Conservation (phyloP, 768 basidiomycete genomes). For the Auriscalpium vulgare region DNA sequence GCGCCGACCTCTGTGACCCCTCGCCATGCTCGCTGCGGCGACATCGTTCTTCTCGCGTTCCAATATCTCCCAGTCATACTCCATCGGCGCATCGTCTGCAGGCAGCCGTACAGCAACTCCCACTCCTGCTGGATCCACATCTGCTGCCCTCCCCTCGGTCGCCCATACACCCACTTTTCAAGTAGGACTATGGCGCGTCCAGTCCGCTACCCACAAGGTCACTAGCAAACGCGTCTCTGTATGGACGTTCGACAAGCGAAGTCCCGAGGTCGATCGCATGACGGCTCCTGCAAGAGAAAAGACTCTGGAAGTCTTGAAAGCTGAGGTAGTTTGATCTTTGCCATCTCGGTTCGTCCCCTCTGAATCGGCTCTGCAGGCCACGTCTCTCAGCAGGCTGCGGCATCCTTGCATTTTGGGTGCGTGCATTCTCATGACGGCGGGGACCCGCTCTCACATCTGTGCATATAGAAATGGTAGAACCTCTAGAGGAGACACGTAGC, state of each 20-base stretch:
- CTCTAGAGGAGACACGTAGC: conserved; percentile 84
- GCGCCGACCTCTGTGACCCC: not conserved
- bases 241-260: conserved; percentile 86
- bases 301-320: conserved; percentile 78
- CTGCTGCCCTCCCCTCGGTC: conserved; percentile 30
- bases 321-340: conserved; percentile 53
- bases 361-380: conserved; percentile 43
- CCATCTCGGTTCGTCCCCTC: not conserved
- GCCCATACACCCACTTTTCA: conserved; percentile 44
- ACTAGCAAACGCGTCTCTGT: conserved; percentile 87
- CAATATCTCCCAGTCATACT: conserved; percentile 75
- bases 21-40: conserved; percentile 68
- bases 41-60: conserved; percentile 78
- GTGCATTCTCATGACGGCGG: conserved; percentile 11
- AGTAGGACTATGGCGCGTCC: conserved; percentile 86
- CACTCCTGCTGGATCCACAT: conserved; percentile 27
- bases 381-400: conserved; percentile 74
- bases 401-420: conserved; percentile 90
- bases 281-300: conserved; percentile 59
- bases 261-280: conserved; percentile 64
- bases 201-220: conserved; percentile 80
- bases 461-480: conserved; percentile 87
- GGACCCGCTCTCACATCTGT: conserved; percentile 8
- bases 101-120: conserved; percentile 29
- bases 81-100: conserved; percentile 36